Evolutionary conservation across 1,284 basidiomycete species (phyloP).

Genomic region (Papiliotrema flavescens): DNA sequence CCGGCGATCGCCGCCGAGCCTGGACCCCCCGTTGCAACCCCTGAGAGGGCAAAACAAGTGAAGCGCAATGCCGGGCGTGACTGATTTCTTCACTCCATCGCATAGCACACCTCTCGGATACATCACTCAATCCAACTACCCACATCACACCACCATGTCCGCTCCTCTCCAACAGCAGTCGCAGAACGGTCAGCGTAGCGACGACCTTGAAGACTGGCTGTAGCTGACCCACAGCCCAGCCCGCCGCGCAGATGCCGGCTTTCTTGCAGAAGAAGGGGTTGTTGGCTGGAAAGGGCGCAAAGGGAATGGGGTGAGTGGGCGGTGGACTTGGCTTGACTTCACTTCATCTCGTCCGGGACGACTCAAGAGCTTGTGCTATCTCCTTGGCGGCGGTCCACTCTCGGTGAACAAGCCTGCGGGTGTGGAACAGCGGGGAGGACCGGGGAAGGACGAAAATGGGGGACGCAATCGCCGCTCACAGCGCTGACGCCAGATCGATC

Average conservation of each 20-base stretch:
- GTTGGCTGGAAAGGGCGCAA: constrained; percentile 26
- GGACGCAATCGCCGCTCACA: too few relatives aligned
- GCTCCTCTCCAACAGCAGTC: constrained; percentile 5
- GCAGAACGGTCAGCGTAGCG: not conserved
- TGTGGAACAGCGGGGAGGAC: too few relatives aligned
- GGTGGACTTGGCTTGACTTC: too few relatives aligned
- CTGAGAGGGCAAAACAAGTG: not conserved
- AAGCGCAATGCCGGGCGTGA: not conserved
- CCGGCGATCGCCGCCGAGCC: too few relatives aligned
- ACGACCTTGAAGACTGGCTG: not conserved
- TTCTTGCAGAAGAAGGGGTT: constrained; percentile 47
- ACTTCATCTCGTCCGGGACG: too few relatives aligned
- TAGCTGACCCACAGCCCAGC: not conserved
- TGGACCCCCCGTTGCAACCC: not conserved
- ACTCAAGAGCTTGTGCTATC: too few relatives aligned
- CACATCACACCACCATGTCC: not conserved
- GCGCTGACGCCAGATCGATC: constrained; percentile 56
- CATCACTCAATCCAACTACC: not conserved
- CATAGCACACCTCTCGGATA: not conserved
- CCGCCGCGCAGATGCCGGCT: not conserved
- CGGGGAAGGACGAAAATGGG: too few relatives aligned
- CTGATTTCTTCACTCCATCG: not conserved
- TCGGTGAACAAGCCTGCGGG: too few relatives aligned
- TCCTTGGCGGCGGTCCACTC: too few relatives aligned
- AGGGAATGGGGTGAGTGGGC: constrained; percentile 30